Base-by-base conservation (phyloP, 805 yeast genomes). In the Candida krabiensis region DNA sequence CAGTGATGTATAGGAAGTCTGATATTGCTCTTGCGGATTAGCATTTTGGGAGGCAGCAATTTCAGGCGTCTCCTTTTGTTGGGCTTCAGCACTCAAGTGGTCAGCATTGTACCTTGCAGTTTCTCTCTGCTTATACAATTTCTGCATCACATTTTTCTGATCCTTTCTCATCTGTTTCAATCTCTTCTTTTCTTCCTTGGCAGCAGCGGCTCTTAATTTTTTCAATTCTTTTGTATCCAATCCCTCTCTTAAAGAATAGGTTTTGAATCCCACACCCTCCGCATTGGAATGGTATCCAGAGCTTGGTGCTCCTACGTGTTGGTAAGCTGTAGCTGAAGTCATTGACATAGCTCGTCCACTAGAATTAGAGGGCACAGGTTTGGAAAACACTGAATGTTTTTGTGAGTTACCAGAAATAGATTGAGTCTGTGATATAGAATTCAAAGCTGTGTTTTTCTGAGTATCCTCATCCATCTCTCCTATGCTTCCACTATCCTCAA, bases 211-310 rank as follows among this genome's bases (percentile, higher is more conserved):
- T 28, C 35, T 42, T 26, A 38, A 37, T 31, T 43, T 47, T 30
- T 43, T 42, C 29, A 43, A 26, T 33, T 44, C 51, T 24, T 49
- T 40, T 8, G 30, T 19, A 28, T 48, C 43, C 8, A 46, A 33
- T 19, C 40, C 29, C 19, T 49, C 58, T 31, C 66, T 49, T 28
- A 63, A 28, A 5, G 64, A 58, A 33, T 63, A 59, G 5, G 55
- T 45, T 12, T 42, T 46, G 34, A 63, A 61, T 9, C 63, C 64
- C 4, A 49, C 24, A 14, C 60, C 62, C 3, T 41, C 37, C 8
- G 60, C 60, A 42, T 60, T 58, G 0, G 62, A 56, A 15, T 50
- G 47, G 28, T 58, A 58, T 21, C 24, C 24, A 9, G 37, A 9
- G 15, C 22, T 6, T 19, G 30, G 16, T 9, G 29, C 18, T 21